Conservation (phyloP, 306 rosid species). For the Sesbania bispinosa region DNA sequence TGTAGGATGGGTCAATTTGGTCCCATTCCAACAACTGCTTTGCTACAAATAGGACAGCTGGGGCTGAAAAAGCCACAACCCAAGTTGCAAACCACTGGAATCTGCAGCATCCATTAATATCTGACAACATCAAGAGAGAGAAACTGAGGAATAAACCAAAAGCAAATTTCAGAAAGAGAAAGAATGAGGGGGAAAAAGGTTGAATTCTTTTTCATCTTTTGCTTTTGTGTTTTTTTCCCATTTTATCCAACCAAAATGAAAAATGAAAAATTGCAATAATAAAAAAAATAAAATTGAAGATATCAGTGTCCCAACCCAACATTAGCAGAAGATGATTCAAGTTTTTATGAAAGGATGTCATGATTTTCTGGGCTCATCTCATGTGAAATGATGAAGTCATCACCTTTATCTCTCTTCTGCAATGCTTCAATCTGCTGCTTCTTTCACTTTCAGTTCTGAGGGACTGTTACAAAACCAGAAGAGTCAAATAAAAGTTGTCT, state of each 20-base stretch:
- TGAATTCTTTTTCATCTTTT: too few relatives aligned
- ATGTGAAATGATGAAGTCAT: conserved; percentile 15
- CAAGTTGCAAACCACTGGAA: conserved; percentile 77
- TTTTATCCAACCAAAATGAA: neutral
- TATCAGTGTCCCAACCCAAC: too few relatives aligned
- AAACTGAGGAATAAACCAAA: conserved; percentile 7
- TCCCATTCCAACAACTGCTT: conserved; percentile 76
- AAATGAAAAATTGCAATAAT: too few relatives aligned
- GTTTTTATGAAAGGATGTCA: neutral
- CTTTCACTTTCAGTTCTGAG: neutral
- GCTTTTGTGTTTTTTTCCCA: neutral
- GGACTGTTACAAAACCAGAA: conserved; percentile 8
- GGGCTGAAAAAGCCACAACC: conserved; percentile 62
- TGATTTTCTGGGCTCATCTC: neutral
- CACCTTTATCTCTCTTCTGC: conserved; percentile 28
- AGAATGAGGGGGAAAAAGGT: too few relatives aligned
- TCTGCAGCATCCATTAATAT: conserved; percentile 66
- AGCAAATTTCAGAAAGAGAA: too few relatives aligned
- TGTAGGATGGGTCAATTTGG: conserved; percentile 67
- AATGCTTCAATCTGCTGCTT: neutral
- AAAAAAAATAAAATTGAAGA: too few relatives aligned
- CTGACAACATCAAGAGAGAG: conserved; percentile 69
- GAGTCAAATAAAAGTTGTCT: too few relatives aligned
- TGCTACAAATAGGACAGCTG: conserved; percentile 59
- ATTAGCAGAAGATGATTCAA: neutral